Evolutionary conservation across 2,329 filamentous ascomycete species (phyloP).

Genomic region (Exophiala sp.): DNA sequence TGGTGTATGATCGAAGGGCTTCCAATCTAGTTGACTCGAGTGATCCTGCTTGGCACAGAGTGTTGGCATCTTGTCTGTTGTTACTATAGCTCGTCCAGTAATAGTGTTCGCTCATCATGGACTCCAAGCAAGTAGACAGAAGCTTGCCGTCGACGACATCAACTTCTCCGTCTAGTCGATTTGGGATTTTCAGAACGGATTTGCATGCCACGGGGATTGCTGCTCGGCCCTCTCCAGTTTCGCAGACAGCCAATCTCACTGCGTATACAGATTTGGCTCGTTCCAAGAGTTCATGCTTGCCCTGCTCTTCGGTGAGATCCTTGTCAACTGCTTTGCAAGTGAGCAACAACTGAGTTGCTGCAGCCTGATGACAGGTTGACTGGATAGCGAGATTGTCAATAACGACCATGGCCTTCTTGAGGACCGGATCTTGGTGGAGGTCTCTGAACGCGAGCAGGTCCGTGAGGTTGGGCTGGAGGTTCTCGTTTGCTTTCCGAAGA

Average conservation of each 20-base stretch:
- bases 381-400: slow-evolving; percentile 17
- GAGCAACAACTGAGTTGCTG: slow-evolving; percentile 18
- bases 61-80: slow-evolving; percentile 53
- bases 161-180: slow-evolving; percentile 19
- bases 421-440: slow-evolving; percentile 14
- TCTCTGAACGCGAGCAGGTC: slow-evolving; percentile 18
- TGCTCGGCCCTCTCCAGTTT: slow-evolving; percentile 50
- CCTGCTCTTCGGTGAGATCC: slow-evolving; percentile 18
- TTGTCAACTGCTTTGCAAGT: slow-evolving; percentile 21
- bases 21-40: slow-evolving; percentile 19
- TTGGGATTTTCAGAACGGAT: slow-evolving; percentile 38
- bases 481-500: slow-evolving; percentile 4
- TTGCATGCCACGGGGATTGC: slow-evolving; percentile 48
- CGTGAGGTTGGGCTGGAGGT: slow-evolving; percentile 16
- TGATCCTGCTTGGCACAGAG: slow-evolving; percentile 56
- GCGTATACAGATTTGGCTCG: slow-evolving; percentile 53
- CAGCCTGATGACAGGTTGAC: slow-evolving; percentile 23
- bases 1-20: slow-evolving; percentile 20
- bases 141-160: slow-evolving; percentile 26
- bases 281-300: slow-evolving; percentile 36
- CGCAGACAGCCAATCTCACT: slow-evolving; percentile 58
- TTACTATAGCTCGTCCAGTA: slow-evolving; percentile 62
- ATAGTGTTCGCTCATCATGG: slow-evolving; percentile 50
- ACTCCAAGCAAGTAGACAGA: slow-evolving; percentile 48
- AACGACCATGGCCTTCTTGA: slow-evolving; percentile 22